Base-by-base conservation (phyloP, 2,329 filamentous ascomycete genomes). In the Davidsoniella eucalypti region DNA sequence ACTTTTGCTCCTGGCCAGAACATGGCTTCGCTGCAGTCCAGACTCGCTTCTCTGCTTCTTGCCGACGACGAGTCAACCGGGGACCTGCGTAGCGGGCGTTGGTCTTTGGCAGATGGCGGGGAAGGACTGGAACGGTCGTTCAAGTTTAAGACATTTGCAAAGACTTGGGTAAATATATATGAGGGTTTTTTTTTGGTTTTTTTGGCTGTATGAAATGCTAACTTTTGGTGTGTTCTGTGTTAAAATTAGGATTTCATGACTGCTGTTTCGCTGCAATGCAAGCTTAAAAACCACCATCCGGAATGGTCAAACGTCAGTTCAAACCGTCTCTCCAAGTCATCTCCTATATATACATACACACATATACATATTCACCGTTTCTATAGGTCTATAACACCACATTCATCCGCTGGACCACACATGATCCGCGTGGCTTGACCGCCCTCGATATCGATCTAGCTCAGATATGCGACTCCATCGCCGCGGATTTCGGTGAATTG, bases 371-470 rank as follows among this genome's bases (percentile, higher is more conserved):
- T 2, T 38, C 14, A 18, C 18, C 1, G 2, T 47, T 48, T 29
- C 16, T 16, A 25, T 44, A 82, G 78, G 72, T 83, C 7, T 86
- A 81, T 64, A 85, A 83, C 60, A 80, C 73, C 5, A 75, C 76
- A 0, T 78, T 78, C 57, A 76, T 87, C 54, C 74, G 79, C 45
- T 86, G 82, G 82, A 85, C 80, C 7, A 86, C 82, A 1, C 82
- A 86, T 60, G 72, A 65, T 52, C 81, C 80, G 0, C 64, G 67
- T 7, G 82, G 82, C 1, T 64, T 87, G n/a, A 81, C 78, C 0
- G 63, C 64, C 17, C 77, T 76, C 58, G 82, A 86, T 59, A 63
- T 82, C 25, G 58, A 67, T 37, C 71, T 86, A 62, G 82, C 82
- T 0, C 58, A 61, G 4, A 67, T 75, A 54, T 85, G 81, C 58